These are phyloP conservation scores for Penicillium sp. DNA, from an alignment of 2,329 filamentous ascomycete genomes.

Conservation along the genomic window DNA sequence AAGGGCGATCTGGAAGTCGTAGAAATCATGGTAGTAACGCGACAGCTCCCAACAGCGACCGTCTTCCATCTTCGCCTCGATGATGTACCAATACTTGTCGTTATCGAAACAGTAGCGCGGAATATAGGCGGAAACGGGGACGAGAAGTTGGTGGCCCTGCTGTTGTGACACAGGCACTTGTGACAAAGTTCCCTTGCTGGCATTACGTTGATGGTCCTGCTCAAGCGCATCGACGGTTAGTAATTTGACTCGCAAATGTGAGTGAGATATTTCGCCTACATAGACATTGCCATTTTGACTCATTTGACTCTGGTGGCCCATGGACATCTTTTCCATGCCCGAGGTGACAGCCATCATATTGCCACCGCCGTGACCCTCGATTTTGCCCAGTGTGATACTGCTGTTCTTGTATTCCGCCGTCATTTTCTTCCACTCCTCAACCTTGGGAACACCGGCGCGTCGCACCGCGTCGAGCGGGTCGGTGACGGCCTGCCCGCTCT, in stretches of 20 bases:
- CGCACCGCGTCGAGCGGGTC: conserved; percentile 83
- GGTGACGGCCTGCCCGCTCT: conserved; percentile 73
- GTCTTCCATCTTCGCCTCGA: conserved; percentile 87
- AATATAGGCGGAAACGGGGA: conserved; percentile 79
- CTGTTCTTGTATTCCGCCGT: conserved; percentile 99
- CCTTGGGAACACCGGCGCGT: conserved; percentile 84
- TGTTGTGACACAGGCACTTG: conserved; percentile 37
- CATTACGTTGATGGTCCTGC: conserved; percentile 38
- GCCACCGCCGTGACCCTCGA: conserved; percentile 51
- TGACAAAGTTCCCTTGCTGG: conserved; percentile 33
- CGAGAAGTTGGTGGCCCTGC: conserved; percentile 57
- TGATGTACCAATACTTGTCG: conserved; percentile 98
- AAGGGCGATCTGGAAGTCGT: conserved; percentile 95
- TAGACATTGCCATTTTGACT: conserved; percentile 49
- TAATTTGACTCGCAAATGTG: neutral
- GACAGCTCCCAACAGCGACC: conserved; percentile 90
- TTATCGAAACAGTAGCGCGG: conserved; percentile 93
- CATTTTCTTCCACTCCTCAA: conserved; percentile 99
- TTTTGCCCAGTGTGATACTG: conserved; percentile 92
- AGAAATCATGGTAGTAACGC: conserved; percentile 96
- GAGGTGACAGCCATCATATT: conserved; percentile 61
- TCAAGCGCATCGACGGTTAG: neutral
- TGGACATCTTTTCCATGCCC: conserved; percentile 74
- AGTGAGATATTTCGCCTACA: conserved; percentile 40
- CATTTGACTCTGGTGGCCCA: conserved; percentile 55